Base-by-base conservation (phyloP, 257 asterid species). In the Craterostigma plantagineum region DNA sequence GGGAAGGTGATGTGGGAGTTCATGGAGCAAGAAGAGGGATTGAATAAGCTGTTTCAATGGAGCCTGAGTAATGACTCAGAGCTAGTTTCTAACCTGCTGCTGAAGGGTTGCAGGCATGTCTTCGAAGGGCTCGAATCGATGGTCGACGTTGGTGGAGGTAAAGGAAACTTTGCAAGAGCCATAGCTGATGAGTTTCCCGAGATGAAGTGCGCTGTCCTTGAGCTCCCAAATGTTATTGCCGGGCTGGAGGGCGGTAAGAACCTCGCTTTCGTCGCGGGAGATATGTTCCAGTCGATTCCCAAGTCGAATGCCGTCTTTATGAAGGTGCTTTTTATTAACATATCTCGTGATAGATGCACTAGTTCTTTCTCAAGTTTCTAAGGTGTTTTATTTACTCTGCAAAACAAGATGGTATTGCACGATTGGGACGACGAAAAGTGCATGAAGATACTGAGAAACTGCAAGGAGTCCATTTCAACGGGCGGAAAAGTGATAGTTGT, bases 361-460 rank as follows among this genome's bases (percentile, higher is more conserved):
- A n/a, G n/a, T 9, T 13, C 4, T 39, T 7, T 13, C 1, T 15
- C 15, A 10, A 39, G 7, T 10, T 23, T 23, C 30, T 13, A 39
- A 39, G 1, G 1, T 15, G 15, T 39, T 13, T 39, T 10, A 12
- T 39, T 39, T 2, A 39, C 2, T 3, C 16, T 1, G 11, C 0
- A 34, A 7, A 14, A 6, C 4, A 11, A 35, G 52, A 11, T 41
- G 52, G 1, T 48, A 34, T 10, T 48, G n/a, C 52, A 48, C 4
- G 43, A 34, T 4, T 35, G 43, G 43, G 8, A 33, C 6, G 43
- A 48, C 3, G 35, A 48, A 1, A 42, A 48, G 14, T 5, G 43
- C n/a, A 33, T 48, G 7, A 15, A 35, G 30, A 34, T 48, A 48
- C 18, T 48, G 33, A 34, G 37, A 33, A 48, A 35, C 35, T 48